Conservation (phyloP, 2,329 filamentous ascomycete genomes). For the Botrytis hyacinthi region DNA sequence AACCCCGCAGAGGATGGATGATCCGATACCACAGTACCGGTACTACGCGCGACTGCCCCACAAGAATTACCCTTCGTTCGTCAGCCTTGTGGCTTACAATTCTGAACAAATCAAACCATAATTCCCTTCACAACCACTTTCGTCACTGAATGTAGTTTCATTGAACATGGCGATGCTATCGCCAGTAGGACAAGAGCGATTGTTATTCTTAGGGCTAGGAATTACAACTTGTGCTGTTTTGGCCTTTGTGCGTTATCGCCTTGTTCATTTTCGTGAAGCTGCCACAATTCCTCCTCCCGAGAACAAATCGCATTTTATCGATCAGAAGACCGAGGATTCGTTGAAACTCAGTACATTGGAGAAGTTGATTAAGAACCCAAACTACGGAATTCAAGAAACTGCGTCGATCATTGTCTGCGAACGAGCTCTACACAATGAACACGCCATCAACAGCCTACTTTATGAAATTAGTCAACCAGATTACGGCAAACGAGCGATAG, state of each 20-base stretch:
- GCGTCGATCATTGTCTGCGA: constrained; percentile 59
- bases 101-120: background rate
- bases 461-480: constrained; percentile 58
- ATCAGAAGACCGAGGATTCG: constrained; percentile 71
- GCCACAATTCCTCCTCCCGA: constrained; percentile 64
- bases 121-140: background rate
- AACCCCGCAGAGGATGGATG: constrained; percentile 5
- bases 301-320: constrained; percentile 70
- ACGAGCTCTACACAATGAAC: constrained; percentile 56
- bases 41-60: background rate
- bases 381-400: constrained; percentile 68
- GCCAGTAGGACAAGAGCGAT: constrained; percentile 32
- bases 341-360: constrained; percentile 64
- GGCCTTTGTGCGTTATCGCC: constrained; percentile 55
- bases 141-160: constrained; percentile 29
- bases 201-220: constrained; percentile 35
- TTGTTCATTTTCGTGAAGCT: constrained; percentile 59
- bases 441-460: constrained; percentile 51
- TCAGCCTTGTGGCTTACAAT: background rate
- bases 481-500: constrained; percentile 58
- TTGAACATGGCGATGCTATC: constrained; percentile 35
- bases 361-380: constrained; percentile 68
- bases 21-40: background rate
- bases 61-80: background rate
- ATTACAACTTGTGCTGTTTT: constrained; percentile 59